Base-by-base conservation (phyloP, 1,139 yeast genomes). In the Magnusiomyces suaveolens region DNA sequence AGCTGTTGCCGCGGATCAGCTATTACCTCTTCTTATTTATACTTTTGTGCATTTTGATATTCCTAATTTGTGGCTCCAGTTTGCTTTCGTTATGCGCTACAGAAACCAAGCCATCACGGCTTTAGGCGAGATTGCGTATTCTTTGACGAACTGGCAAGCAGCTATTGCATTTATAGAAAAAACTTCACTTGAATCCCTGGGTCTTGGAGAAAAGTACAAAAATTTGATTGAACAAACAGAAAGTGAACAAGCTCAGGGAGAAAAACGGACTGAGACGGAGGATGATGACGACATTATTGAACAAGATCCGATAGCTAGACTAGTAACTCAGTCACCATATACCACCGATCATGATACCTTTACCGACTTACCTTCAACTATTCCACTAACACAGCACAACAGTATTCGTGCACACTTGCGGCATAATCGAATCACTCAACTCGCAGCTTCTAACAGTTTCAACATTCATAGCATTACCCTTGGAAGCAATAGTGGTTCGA, bases 91-190 rank as follows among this genome's bases (percentile, higher is more conserved):
- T 55, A 78, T 77, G 57, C 67, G 84, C 50, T 83, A 81, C 65
- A 72, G 84, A 52, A 79, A 81, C 57, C 70, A 72, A 41, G 64
- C 67, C 26, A 70, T 73, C 21, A 62, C 77, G 44, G 49, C 50
- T 2, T 69, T 69, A 29, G 83, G 83, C 29, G 81, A 80, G 58
- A 72, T 79, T 29, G 66, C 79, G 32, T 83, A 81, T 64, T 81
- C 82, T 52, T 65, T 82, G 50, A 83, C 87, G 1, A 83, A 83
- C 63, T 69, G 80, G 51, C 87, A 82, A 61, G 88, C 88, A 0
- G 79, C 84, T 2, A 67, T 82, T 21, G 75, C 76, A 23, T 81
- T 80, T 58, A 61, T 80, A n/a, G 77, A 77, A 48, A 71, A 76
- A 20, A 72, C 77, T 2, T 73, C 78, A 1, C 57, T 74, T 6